A percentile compares a stretch with the other conserved stretches of the same genome.
These are phyloP conservation scores for Verticillium alfalfae DNA, from an alignment of 2,329 filamentous ascomycete species.

Conservation along the genomic window DNA sequence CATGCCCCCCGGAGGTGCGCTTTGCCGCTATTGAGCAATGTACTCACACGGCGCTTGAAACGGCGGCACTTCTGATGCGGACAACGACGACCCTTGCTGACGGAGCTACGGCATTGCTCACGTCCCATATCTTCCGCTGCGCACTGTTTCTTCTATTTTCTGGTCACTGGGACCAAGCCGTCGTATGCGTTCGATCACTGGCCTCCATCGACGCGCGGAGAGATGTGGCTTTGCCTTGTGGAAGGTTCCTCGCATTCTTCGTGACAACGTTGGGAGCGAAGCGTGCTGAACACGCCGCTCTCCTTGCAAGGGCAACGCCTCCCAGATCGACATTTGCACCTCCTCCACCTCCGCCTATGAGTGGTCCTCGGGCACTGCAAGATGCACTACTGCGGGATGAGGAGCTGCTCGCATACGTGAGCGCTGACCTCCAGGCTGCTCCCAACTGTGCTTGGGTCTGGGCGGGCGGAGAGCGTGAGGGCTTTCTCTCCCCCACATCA, in stretches of 20 bases:
- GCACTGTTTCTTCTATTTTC: constrained; percentile 73
- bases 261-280: constrained; percentile 58
- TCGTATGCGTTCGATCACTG: constrained; percentile 67
- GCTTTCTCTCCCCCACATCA: constrained; percentile 11
- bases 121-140: constrained; percentile 83
- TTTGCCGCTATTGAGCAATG: constrained; percentile 72
- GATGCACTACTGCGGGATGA: constrained; percentile 59
- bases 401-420: constrained; percentile 81
- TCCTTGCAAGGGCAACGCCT: constrained; percentile 23
- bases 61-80: constrained; percentile 68
- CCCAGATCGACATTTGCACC: constrained; percentile 19
- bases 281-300: constrained; percentile 37
- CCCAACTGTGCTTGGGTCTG: constrained; percentile 79
- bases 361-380: constrained; percentile 19
- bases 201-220: constrained; percentile 65
- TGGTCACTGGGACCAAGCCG: constrained; percentile 66
- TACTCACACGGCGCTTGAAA: constrained; percentile 69
- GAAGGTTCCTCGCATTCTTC: constrained; percentile 79
- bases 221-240: constrained; percentile 71
- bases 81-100: constrained; percentile 55
- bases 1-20: constrained; percentile 60
- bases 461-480: constrained; percentile 54
- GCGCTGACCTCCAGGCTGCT: constrained; percentile 79
- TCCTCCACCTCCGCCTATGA: constrained; percentile 19
- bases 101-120: constrained; percentile 68